These are phyloP conservation scores for Stagonosporopsis chrysanthemi DNA, from an alignment of 2,329 filamentous ascomycete species.

Conservation along the genomic window DNA sequence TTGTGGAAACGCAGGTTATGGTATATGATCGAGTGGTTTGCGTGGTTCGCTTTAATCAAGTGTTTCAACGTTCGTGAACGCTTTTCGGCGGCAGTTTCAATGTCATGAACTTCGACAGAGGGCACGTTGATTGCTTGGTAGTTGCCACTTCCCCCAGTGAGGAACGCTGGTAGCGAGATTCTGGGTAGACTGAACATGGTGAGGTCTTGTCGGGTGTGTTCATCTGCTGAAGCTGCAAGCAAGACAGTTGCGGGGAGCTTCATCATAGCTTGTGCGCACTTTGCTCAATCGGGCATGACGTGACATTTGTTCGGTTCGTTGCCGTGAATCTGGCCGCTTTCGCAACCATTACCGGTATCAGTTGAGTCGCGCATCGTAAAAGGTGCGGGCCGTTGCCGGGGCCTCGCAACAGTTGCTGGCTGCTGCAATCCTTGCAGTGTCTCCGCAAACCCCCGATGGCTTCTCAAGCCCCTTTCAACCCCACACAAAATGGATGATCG, in stretches of 20 bases:
- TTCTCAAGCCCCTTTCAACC: neutral
- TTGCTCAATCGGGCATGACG: constrained; percentile 35
- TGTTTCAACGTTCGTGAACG: constrained; percentile 86
- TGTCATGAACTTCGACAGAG: constrained; percentile 75
- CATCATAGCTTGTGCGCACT: constrained; percentile 19
- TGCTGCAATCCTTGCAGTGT: neutral
- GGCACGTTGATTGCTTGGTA: constrained; percentile 60
- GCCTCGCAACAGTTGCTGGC: constrained; percentile 7
- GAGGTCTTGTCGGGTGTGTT: constrained; percentile 6
- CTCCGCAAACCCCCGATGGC: neutral
- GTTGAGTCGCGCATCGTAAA: constrained; percentile 1
- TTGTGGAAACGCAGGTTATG: constrained; percentile 80
- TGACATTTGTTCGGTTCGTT: constrained; percentile 18
- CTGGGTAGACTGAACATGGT: constrained; percentile 37
- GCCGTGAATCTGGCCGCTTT: constrained; percentile 15
- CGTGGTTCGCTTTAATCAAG: constrained; percentile 88
- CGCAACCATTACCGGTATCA: constrained; percentile 23
- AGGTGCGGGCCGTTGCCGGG: neutral
- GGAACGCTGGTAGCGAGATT: constrained; percentile 31
- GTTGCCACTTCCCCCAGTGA: constrained; percentile 25
- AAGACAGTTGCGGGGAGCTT: constrained; percentile 27
- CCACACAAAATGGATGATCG: no score
- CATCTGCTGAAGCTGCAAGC: constrained; percentile 14
- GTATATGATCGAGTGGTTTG: constrained; percentile 84
- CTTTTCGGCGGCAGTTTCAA: constrained; percentile 82